Conservation (phyloP, 2,329 filamentous ascomycete genomes). For the Xylariaceae sp. region DNA sequence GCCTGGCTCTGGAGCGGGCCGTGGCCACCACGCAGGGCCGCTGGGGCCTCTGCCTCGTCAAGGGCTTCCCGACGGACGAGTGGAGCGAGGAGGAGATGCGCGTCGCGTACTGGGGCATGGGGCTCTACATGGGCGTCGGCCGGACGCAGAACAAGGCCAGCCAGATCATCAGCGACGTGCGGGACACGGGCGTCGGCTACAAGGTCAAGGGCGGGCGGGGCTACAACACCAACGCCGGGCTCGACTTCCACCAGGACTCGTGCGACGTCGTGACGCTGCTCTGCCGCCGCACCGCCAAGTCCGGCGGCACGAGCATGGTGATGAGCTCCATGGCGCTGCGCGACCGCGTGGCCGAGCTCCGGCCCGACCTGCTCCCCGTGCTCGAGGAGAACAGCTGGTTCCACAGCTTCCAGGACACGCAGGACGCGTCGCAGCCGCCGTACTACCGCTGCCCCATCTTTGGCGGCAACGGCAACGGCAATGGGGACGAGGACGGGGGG, state of each 20-base stretch:
- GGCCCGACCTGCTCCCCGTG: neutral
- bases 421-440: neutral
- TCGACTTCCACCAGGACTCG: neutral
- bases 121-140: neutral
- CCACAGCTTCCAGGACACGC: neutral
- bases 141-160: neutral
- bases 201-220: neutral
- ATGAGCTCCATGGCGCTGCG: neutral
- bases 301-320: neutral
- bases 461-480: neutral
- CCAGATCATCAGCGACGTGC: neutral
- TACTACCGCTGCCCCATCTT: neutral
- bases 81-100: neutral
- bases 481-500: too few species aligned
- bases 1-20: neutral
- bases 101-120: neutral
- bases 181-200: neutral
- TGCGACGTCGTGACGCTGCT: neutral
- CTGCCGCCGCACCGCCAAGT: neutral
- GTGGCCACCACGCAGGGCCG: neutral
- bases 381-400: neutral
- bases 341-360: neutral
- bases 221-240: neutral
- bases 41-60: neutral
- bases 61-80: neutral